phyloP scores from a whole-genome alignment of 2,329 filamentous ascomycete species.

The Dothistroma septosporum region DNA sequence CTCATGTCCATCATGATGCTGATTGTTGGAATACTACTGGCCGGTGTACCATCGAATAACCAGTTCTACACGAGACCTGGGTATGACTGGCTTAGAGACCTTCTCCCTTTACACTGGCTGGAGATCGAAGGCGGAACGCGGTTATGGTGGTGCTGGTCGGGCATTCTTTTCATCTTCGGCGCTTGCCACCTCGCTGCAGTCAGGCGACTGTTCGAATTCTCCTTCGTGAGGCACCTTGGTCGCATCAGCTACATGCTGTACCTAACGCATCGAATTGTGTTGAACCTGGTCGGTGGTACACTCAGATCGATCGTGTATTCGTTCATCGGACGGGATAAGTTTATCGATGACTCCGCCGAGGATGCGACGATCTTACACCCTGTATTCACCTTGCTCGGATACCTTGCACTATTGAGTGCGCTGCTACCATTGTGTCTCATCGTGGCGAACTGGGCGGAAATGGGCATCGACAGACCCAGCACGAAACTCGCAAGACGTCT shows the following conservation, averaged over 20 bases:
- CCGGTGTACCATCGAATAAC: conserved; percentile 7
- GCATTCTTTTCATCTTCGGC: conserved; percentile 18
- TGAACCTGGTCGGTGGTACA: conserved; percentile 9
- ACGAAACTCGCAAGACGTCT: conserved; percentile 13
- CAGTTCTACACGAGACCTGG: conserved; percentile 12
- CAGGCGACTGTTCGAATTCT: conserved; percentile 14
- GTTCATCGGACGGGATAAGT: conserved; percentile 5
- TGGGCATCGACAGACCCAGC: conserved; percentile 14
- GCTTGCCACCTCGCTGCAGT: conserved; percentile 13
- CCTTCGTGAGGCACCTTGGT: conserved; percentile 17
- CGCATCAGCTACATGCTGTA: conserved; percentile 24
- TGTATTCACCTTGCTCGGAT: conserved; percentile 10
- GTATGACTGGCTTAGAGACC: conserved; percentile 13
- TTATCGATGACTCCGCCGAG: conserved; percentile 6
- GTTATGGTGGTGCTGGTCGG: conserved; percentile 21
- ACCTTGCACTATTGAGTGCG: conserved; percentile 4
- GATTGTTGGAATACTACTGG: conserved; percentile 11
- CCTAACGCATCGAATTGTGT: conserved; percentile 19
- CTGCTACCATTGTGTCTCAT: conserved; percentile 9
- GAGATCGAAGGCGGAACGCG: conserved; percentile 13
- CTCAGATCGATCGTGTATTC: conserved; percentile 1
- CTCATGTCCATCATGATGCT: conserved; percentile 8
- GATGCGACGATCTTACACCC: conserved; percentile 2
- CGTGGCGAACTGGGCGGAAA: conserved; percentile 16
- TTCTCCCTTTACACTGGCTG: conserved; percentile 8